phyloP scores from a whole-genome alignment of 441 rosid genomes.

The Melastoma candidum region DNA sequence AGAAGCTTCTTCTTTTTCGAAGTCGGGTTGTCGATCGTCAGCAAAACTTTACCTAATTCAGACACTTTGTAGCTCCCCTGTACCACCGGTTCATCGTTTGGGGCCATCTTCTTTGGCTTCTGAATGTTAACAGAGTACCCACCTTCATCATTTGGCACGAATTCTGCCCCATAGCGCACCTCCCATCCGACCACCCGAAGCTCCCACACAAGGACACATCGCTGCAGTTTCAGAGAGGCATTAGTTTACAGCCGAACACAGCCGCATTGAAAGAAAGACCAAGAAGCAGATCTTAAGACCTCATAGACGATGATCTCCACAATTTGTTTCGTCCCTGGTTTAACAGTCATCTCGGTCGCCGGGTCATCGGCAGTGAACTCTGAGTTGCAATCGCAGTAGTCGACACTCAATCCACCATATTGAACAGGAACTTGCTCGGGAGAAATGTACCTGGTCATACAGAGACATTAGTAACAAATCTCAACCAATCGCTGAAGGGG shows the following conservation, averaged over 20 bases:
- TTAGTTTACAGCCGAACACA: no score
- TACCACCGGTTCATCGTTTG: conserved; percentile 11
- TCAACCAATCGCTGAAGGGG: no score
- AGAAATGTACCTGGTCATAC: conserved; percentile 31
- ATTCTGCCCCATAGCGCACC: conserved; percentile 14
- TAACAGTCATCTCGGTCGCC: conserved; percentile 43
- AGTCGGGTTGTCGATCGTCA: conserved; percentile 16
- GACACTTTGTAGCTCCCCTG: conserved; percentile 5
- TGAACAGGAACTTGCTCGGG: conserved; percentile 72
- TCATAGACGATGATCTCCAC: conserved; percentile 44
- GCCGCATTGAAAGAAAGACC: background rate
- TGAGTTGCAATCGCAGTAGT: conserved; percentile 29
- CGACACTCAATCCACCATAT: conserved; percentile 66
- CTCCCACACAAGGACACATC: conserved; percentile 14
- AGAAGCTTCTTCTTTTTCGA: conserved; percentile 22
- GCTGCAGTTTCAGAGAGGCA: conserved; percentile 5
- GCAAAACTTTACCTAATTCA: conserved; percentile 11
- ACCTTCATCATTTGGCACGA: conserved; percentile 10
- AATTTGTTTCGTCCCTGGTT: conserved; percentile 43
- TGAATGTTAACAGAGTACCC: conserved; percentile 9
- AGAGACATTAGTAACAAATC: no score
- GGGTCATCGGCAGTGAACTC: conserved; percentile 45
- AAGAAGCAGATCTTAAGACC: conserved; percentile 15
- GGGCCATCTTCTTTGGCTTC: conserved; percentile 14
- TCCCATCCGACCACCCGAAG: conserved; percentile 13